Evolutionary conservation across 1,139 yeast species (phyloP).

Genomic region (Pichia sp.): DNA sequence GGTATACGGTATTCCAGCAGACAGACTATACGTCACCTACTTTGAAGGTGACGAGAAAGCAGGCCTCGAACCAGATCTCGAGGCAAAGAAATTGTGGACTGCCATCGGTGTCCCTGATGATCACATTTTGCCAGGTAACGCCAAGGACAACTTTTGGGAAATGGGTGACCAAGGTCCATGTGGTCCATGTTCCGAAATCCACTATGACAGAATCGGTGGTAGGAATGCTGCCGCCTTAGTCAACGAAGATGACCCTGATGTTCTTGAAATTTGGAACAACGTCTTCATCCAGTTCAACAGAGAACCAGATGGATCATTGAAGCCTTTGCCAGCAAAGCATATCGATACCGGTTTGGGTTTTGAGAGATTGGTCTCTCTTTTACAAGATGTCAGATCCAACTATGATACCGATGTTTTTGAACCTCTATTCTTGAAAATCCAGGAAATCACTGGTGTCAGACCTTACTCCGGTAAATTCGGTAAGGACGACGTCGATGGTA

Average conservation of each 20-base stretch:
- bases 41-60: conserved; percentile 84
- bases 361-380: conserved; percentile 90
- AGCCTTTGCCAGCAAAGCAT: conserved; percentile 85
- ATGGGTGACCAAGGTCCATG: conserved; percentile 99
- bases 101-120: conserved; percentile 85
- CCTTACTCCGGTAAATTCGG: conserved; percentile 92
- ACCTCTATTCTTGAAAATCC: conserved; percentile 79
- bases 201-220: conserved; percentile 96
- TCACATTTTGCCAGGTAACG: conserved; percentile 88
- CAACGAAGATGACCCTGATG: conserved; percentile 96
- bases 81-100: conserved; percentile 85
- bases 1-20: conserved; percentile 72
- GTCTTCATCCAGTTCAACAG: conserved; percentile 96
- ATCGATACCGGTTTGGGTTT: conserved; percentile 98
- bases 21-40: conserved; percentile 88
- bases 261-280: conserved; percentile 94
- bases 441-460: conserved; percentile 89
- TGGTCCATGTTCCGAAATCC: conserved; percentile 98
- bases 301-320: conserved; percentile 80
- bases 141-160: conserved; percentile 96
- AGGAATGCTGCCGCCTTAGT: conserved; percentile 89
- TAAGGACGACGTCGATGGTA: conserved; percentile 84
- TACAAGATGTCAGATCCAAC: conserved; percentile 86
- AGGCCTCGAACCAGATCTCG: conserved; percentile 91
- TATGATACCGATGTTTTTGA: conserved; percentile 96